Percentiles rank a stretch among this genome's conserved stretches.
Evolutionary conservation across 768 basidiomycete species (phyloP).

Genomic region (Ramaria rubella): DNA sequence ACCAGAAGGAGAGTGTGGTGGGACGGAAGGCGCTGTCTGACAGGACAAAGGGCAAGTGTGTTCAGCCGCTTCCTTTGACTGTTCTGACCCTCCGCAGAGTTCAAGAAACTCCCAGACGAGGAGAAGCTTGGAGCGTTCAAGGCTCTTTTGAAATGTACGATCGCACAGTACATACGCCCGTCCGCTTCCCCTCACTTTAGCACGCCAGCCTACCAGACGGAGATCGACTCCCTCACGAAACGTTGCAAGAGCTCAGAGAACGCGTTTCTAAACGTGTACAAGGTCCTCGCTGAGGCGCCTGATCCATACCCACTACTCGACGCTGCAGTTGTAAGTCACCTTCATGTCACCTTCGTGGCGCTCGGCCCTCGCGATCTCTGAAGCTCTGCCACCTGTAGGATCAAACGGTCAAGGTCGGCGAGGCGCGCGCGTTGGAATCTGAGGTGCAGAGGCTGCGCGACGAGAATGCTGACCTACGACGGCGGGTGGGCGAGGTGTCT

Average conservation of each 20-base stretch:
- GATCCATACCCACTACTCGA: slow-evolving; percentile 97
- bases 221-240: slow-evolving; percentile 93
- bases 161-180: slow-evolving; percentile 13
- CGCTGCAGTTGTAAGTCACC: slow-evolving; percentile 67
- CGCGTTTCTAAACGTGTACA: slow-evolving; percentile 95
- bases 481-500: slow-evolving; percentile 56
- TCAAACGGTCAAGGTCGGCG: slow-evolving; percentile 85
- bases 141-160: slow-evolving; percentile 79
- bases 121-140: slow-evolving; percentile 88
- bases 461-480: slow-evolving; percentile 78
- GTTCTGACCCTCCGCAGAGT: slow-evolving; percentile 48
- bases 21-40: slow-evolving; percentile 93
- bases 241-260: slow-evolving; percentile 90
- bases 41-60: slow-evolving; percentile 81
- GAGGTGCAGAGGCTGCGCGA: slow-evolving; percentile 69
- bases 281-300: slow-evolving; percentile 91
- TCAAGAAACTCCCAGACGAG: slow-evolving; percentile 89
- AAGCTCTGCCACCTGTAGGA: slow-evolving; percentile 46
- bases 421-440: slow-evolving; percentile 67
- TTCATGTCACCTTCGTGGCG: slow-evolving; percentile 1
- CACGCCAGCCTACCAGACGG: slow-evolving; percentile 79
- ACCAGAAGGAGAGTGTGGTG: slow-evolving; percentile 94
- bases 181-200: background rate
- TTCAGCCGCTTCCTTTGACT: background rate
- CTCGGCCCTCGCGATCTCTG: background rate